These are phyloP conservation scores for Russula emetica DNA, from an alignment of 768 basidiomycete genomes.

Conservation along the genomic window DNA sequence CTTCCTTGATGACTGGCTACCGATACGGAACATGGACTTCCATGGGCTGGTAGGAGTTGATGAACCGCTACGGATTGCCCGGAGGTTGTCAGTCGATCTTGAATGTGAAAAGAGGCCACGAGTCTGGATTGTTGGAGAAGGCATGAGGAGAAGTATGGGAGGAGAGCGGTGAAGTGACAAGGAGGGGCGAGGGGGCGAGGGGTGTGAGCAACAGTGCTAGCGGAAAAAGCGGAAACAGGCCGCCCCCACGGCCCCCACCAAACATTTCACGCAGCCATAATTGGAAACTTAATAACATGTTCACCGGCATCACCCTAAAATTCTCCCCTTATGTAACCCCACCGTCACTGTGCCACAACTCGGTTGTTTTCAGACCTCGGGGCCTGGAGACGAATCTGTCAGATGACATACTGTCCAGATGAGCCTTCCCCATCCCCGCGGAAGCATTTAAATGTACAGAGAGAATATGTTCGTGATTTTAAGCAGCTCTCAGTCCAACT, in stretches of 20 bases:
- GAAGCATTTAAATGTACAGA: neutral
- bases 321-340: neutral
- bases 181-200: neutral
- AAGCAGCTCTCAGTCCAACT: neutral
- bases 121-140: slow-evolving; percentile 13
- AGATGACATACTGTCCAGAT: no score
- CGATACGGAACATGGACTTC: slow-evolving; percentile 74
- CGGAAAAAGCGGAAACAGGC: neutral
- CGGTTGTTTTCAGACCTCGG: neutral
- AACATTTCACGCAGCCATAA: slow-evolving; percentile 4
- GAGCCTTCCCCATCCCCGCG: neutral
- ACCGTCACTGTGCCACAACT: neutral
- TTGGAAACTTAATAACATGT: slow-evolving; percentile 3
- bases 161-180: neutral
- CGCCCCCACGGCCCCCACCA: no score
- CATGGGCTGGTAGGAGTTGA: slow-evolving; percentile 40
- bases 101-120: slow-evolving; percentile 21
- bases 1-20: slow-evolving; percentile 60
- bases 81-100: slow-evolving; percentile 28
- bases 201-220: slow-evolving; percentile 12
- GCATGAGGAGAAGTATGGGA: slow-evolving; percentile 17
- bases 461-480: no score
- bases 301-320: slow-evolving; percentile 1
- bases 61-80: slow-evolving; percentile 18
- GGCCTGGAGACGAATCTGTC: neutral